Evolutionary conservation across 148 eudicot genomes (phyloP).

Genomic region (Chenopodium suecicum): DNA sequence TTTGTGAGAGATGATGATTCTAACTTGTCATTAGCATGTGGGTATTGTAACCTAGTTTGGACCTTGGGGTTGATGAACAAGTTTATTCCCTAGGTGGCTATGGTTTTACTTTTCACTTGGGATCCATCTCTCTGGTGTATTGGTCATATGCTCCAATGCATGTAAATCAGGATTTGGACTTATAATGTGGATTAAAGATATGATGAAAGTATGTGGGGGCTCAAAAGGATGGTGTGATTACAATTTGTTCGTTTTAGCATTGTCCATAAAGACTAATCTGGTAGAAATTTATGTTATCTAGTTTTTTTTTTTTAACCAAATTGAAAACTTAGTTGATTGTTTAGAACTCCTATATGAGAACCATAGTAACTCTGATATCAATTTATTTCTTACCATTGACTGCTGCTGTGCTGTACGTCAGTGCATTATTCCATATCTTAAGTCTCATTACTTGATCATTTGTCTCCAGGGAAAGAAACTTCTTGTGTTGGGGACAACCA

Average conservation of each 20-base stretch:
- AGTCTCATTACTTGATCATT: not conserved
- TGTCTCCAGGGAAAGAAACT: constrained; percentile 73
- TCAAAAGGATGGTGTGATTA: no score
- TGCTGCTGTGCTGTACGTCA: not conserved
- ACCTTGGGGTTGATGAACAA: not conserved
- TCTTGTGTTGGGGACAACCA: constrained; percentile 87
- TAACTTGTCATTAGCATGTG: not conserved
- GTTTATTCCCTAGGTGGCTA: no score
- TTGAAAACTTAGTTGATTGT: not conserved
- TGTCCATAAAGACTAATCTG: not conserved
- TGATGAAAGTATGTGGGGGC: no score
- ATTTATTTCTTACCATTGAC: no score
- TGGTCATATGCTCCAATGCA: not conserved
- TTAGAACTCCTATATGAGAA: not conserved
- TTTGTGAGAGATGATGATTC: no score
- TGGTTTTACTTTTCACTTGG: not conserved
- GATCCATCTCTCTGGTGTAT: not conserved
- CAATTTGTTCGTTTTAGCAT: not conserved
- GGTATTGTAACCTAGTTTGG: not conserved
- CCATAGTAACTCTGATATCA: not conserved
- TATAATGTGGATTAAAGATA: no score
- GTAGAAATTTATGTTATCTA: not conserved
- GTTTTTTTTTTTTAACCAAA: no score
- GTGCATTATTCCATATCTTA: no score
- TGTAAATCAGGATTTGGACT: no score